A percentile compares a stretch with the other conserved stretches of the same genome.
phyloP scores from a whole-genome alignment of 805 yeast species.

The Wickerhamomyces bovis region DNA sequence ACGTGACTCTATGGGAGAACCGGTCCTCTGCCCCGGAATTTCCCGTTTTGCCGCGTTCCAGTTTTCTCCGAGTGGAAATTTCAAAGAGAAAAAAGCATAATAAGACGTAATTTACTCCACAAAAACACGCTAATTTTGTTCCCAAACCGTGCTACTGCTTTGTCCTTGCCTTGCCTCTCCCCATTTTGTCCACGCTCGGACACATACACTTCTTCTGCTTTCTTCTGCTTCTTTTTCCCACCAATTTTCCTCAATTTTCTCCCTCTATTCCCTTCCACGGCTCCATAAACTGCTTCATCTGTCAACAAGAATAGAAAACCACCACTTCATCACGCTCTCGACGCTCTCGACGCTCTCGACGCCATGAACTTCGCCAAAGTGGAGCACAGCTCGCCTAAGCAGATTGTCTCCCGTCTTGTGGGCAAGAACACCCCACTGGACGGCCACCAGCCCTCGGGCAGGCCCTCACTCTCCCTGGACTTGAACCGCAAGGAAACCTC shows the following conservation, averaged over 20 bases:
- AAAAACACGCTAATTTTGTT: not conserved
- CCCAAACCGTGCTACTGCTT: not conserved
- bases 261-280: too few relatives aligned
- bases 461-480: not conserved
- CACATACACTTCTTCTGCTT: not conserved
- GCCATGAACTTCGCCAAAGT: slow-evolving; percentile 19
- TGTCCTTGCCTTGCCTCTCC: not conserved
- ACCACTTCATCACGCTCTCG: not conserved
- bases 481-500: not conserved
- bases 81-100: not conserved
- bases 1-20: too few relatives aligned
- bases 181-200: not conserved
- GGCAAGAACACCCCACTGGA: not conserved
- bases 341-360: not conserved
- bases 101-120: not conserved
- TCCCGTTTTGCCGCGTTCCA: not conserved
- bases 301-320: not conserved
- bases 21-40: too few relatives aligned
- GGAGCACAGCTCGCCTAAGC: slow-evolving; percentile 2
- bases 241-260: too few relatives aligned
- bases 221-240: too few relatives aligned
- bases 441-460: not conserved
- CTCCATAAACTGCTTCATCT: not conserved
- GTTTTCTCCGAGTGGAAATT: not conserved
- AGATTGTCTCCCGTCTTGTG: not conserved